Evolutionary conservation across 75 land plant genomes (phyloP).

Genomic region (Cupressus sempervirens): DNA sequence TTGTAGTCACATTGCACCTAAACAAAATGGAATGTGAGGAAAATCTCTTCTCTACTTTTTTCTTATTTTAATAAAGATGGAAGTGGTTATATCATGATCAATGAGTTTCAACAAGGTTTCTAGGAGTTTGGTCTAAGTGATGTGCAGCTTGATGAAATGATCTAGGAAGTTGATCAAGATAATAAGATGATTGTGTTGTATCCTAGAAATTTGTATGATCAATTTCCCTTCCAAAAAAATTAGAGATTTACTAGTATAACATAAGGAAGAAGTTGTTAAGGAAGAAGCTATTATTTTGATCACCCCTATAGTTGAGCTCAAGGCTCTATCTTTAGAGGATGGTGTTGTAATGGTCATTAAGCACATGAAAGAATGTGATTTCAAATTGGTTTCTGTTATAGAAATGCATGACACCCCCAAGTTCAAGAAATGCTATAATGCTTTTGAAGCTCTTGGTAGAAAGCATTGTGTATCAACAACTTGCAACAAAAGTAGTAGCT

Average conservation of each 20-base stretch:
- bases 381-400: conserved; percentile 42
- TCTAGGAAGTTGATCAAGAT: conserved; percentile 68
- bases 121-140: conserved; percentile 61
- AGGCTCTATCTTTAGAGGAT: conserved; percentile 30
- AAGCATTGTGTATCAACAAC: conserved; percentile 89
- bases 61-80: conserved; percentile 82
- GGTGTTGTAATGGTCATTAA: conserved; percentile 45
- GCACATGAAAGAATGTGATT: conserved; percentile 55
- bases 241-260: background rate
- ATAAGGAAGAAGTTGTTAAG: too few species aligned
- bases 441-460: conserved; percentile 63
- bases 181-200: too few species aligned
- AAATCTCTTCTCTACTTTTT: conserved; percentile 65
- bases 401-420: conserved; percentile 53
- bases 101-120: conserved; percentile 78
- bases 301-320: background rate
- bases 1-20: conserved; percentile 74
- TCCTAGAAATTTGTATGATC: background rate
- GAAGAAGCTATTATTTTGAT: background rate
- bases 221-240: conserved; percentile 2
- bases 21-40: conserved; percentile 75
- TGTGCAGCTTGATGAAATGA: conserved; percentile 56
- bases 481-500: conserved; percentile 74
- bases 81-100: conserved; percentile 77
- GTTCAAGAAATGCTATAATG: conserved; percentile 47